These are phyloP conservation scores for Mycena chlorophos DNA, from an alignment of 768 basidiomycete genomes.

Conservation along the genomic window DNA sequence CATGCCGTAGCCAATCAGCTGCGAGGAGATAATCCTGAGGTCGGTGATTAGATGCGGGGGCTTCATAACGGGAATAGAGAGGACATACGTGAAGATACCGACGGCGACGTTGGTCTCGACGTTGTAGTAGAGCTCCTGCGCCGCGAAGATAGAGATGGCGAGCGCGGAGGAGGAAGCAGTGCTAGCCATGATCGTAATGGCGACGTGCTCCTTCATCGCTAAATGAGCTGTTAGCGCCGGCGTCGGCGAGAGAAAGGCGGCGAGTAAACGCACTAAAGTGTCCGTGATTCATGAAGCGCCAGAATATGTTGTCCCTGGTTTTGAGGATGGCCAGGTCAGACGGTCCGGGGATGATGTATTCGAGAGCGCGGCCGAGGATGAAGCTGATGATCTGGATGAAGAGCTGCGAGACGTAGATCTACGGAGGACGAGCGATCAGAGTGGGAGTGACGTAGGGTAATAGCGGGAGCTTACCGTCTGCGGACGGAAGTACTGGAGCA, in stretches of 20 bases:
- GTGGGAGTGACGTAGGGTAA: neutral
- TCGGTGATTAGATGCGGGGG: constrained; percentile 2
- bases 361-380: constrained; percentile 44
- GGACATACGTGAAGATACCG: constrained; percentile 38
- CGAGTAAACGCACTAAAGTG: constrained; percentile 47
- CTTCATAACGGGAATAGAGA: neutral
- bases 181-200: constrained; percentile 55
- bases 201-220: constrained; percentile 51
- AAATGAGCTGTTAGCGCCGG: neutral
- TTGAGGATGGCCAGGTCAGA: constrained; percentile 22
- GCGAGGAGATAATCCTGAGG: constrained; percentile 35
- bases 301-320: constrained; percentile 34
- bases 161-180: constrained; percentile 52
- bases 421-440: neutral
- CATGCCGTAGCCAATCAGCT: constrained; percentile 41
- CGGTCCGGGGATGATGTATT: constrained; percentile 29
- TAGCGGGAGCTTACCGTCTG: constrained; percentile 29
- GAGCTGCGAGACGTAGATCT: constrained; percentile 39
- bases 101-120: constrained; percentile 39
- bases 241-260: neutral
- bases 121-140: constrained; percentile 54
- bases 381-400: constrained; percentile 47
- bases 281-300: constrained; percentile 52
- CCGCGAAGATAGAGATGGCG: constrained; percentile 55
- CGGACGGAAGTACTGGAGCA: constrained; percentile 43